Evolutionary conservation across 2,329 filamentous ascomycete genomes (phyloP), one percentile per base, ranked within the genome.

Genomic region (Cephalotrichum gorgonifer): DNA sequence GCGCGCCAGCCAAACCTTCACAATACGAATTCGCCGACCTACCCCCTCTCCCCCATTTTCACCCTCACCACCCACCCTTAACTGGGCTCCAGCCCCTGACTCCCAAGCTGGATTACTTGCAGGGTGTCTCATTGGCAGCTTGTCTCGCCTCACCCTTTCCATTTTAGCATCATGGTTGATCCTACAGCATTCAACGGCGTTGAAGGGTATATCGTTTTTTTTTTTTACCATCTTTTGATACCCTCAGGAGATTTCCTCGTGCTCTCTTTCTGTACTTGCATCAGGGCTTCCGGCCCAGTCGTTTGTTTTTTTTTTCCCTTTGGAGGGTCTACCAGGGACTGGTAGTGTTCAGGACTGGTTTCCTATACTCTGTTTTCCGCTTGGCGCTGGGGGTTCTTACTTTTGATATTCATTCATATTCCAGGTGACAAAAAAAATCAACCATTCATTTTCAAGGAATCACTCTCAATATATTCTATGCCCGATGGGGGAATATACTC

Each of bases 211-310:
- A n/a, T n/a, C n/a, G 39, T 28, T 49, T 39, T 45, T 17, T 48
- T 46, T 28, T 30, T 47, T 30, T 22, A 28, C n/a, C 26, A 31
- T 43, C 42, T 30, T 41, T 52, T 50, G 43, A 44, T 52, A 44
- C 44, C 44, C 48, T 52, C 41, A 20, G 38, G 47, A 43, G 44
- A 39, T 39, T 39, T 39, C 33, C 9, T 38, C 35, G n/a, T 39
- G n/a, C 17, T 22, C 6, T 26, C 35, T 14, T 28, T 47, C n/a
- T 38, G 35, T 22, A 39, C 12, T 11, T 22, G 35, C 35, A 39
- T 39, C 35, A 22, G 35, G 35, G 35, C 35, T 22, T 5, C 6
- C 6, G 12, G 17, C 15, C 28, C 9, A 35, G 14, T 30, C 17
- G 41, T 35, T 42, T 14, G 15, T 38, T 35, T 39, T 44, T 20